Evolutionary conservation across 1,284 basidiomycete genomes (phyloP).

Genomic region (Meripilus lineatus): DNA sequence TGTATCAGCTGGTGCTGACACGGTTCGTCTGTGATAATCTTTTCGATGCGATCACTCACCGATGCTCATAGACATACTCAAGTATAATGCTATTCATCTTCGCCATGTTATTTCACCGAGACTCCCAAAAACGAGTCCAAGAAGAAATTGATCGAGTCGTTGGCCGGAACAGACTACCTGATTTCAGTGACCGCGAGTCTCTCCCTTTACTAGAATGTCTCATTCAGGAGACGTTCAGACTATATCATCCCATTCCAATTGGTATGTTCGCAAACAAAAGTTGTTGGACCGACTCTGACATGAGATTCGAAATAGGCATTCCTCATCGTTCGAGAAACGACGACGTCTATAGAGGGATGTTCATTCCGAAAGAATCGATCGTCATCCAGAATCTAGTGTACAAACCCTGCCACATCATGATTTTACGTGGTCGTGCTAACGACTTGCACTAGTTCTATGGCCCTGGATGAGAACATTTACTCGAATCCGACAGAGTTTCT

Average conservation of each 20-base stretch:
- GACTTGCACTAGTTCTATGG: constrained; percentile 10
- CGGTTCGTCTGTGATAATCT: background rate
- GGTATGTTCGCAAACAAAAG: background rate
- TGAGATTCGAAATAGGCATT: background rate
- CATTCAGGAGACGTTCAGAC: too few relatives aligned
- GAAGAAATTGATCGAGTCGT: constrained; percentile 24
- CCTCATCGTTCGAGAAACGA: constrained; percentile 20
- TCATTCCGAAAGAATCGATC: constrained; percentile 17
- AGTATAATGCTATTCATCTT: constrained; percentile 11
- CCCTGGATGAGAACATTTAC: constrained; percentile 13
- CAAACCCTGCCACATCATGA: background rate
- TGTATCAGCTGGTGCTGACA: background rate
- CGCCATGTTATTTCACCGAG: constrained; percentile 15
- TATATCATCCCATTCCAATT: background rate
- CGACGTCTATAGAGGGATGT: constrained; percentile 20
- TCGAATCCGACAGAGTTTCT: constrained; percentile 15
- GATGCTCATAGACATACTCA: constrained; percentile 8
- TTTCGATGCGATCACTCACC: background rate
- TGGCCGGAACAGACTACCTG: constrained; percentile 22
- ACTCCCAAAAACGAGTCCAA: constrained; percentile 19
- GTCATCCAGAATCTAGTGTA: constrained; percentile 6
- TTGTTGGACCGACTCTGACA: constrained; percentile 7
- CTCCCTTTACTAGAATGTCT: too few relatives aligned
- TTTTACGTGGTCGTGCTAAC: background rate
- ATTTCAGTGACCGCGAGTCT: constrained; percentile 19